A percentile compares a stretch with the other conserved stretches of the same genome.
Evolutionary conservation across 108 stramenopile genomes (phyloP).

Genomic region (Nitzschia sp.): DNA sequence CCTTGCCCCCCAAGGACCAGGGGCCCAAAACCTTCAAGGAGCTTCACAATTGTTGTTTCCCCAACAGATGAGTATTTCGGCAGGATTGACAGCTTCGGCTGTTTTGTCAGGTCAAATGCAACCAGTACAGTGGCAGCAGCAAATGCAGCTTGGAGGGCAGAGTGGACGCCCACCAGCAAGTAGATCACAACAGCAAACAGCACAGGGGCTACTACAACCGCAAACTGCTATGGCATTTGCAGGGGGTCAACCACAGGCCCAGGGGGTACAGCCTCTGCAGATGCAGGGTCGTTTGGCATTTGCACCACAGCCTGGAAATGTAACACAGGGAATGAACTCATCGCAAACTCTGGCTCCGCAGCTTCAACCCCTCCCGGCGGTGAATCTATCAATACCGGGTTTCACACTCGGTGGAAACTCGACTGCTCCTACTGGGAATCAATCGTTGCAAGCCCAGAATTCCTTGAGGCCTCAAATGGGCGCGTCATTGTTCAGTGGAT

Average conservation of each 20-base stretch:
- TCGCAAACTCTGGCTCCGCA: too few species aligned
- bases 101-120: slow-evolving; percentile 18
- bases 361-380: too few species aligned
- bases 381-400: too few species aligned
- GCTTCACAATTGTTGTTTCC: slow-evolving; percentile 15
- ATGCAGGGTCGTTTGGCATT: too few species aligned
- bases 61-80: slow-evolving; percentile 12
- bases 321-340: too few species aligned
- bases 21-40: slow-evolving; percentile 1
- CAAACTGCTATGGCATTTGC: too few species aligned
- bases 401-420: too few species aligned
- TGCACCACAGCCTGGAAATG: too few species aligned
- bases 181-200: background rate
- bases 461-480: slow-evolving; percentile 7
- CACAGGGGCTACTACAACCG: background rate
- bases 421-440: too few species aligned
- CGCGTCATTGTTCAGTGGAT: background rate
- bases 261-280: too few species aligned
- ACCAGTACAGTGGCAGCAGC: slow-evolving; percentile 2
- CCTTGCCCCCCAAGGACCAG: background rate
- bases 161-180: background rate
- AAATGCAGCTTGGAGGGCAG: background rate
- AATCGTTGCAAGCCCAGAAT: background rate
- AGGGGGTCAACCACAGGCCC: too few species aligned
- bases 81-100: slow-evolving; percentile 23